Evolutionary conservation across 1,139 yeast genomes (phyloP), one percentile per base, ranked within the genome.

Genomic region (Pichia sp.): DNA sequence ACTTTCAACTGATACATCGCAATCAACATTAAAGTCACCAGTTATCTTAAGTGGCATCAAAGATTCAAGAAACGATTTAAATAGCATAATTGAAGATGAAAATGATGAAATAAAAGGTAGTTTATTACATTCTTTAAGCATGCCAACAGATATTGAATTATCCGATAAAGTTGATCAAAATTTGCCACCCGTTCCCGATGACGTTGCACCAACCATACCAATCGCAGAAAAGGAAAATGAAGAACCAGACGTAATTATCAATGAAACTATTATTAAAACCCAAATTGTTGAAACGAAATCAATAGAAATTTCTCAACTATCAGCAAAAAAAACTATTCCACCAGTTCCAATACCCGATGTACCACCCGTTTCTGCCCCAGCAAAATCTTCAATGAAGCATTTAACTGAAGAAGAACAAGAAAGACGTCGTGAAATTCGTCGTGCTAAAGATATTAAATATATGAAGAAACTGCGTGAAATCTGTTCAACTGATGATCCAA

Each of bases 401-500:
- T 80, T 86, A 2, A 61, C 79, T 5, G 67, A 73, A 52, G 80
- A 80, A 3, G 87, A 84, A 54, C 81, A 61, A 51, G 66, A 61
- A 49, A 58, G 58, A 48, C 84, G 68, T 82, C 87, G 67, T 77
- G 96, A 54, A 95, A 85, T 67, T 86, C 87, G 61, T 80, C 87
- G 69, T 80, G 63, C 65, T 22, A 62, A 60, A 44, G 67, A 65
- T 79, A 87, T 62, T 83, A 64, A 83, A 76, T 57, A 88, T 29
- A 77, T 88, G 56, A 77, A 80, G 52, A 86, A 83, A 62, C 73
- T 93, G 51, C 77, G 80, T 53, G 80, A 83, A 44, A 91, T 93
- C 47, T 93, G 98, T 64, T 79, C 89, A 3, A 83, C 81, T 42
- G 95, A 93, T 3, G 95, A 95, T 68, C 99, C 99, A n/a, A 81